A percentile compares a stretch with the other conserved stretches of the same genome.
Conservation (phyloP, 306 rosid species). For the Argentina anserina region DNA sequence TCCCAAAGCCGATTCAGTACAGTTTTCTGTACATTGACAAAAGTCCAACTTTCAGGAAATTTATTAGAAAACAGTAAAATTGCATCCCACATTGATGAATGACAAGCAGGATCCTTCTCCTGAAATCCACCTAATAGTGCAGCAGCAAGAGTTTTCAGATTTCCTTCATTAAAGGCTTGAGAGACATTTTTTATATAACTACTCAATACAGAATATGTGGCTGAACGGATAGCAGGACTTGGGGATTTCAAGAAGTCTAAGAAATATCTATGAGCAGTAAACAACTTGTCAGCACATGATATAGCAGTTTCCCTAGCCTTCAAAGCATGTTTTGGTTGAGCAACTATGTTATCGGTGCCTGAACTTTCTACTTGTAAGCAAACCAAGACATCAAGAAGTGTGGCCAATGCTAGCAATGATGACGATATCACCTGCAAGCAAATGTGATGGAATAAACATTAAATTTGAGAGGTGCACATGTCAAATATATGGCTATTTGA, state of each 20-base stretch:
- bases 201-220: conserved; percentile 68
- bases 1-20: conserved; percentile 68
- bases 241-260: conserved; percentile 66
- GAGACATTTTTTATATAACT: conserved; percentile 77
- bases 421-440: conserved; percentile 75
- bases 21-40: conserved; percentile 70
- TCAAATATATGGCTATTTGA: not conserved
- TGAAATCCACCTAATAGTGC: conserved; percentile 80
- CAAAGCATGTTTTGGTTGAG: conserved; percentile 68
- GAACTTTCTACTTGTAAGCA: conserved; percentile 44
- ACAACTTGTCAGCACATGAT: conserved; percentile 75
- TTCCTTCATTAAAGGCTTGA: conserved; percentile 63
- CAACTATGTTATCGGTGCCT: conserved; percentile 46
- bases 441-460: conserved; percentile 25
- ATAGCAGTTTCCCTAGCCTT: conserved; percentile 72
- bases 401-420: conserved; percentile 79
- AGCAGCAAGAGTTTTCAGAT: conserved; percentile 60
- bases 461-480: not conserved
- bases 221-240: conserved; percentile 71
- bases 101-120: conserved; percentile 84
- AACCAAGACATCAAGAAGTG: conserved; percentile 83
- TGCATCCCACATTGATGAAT: conserved; percentile 89
- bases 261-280: conserved; percentile 62
- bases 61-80: conserved; percentile 72
- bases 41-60: conserved; percentile 75